Evolutionary conservation across 805 yeast species (phyloP).

Genomic region (Cyberlindnera sargentensis): DNA sequence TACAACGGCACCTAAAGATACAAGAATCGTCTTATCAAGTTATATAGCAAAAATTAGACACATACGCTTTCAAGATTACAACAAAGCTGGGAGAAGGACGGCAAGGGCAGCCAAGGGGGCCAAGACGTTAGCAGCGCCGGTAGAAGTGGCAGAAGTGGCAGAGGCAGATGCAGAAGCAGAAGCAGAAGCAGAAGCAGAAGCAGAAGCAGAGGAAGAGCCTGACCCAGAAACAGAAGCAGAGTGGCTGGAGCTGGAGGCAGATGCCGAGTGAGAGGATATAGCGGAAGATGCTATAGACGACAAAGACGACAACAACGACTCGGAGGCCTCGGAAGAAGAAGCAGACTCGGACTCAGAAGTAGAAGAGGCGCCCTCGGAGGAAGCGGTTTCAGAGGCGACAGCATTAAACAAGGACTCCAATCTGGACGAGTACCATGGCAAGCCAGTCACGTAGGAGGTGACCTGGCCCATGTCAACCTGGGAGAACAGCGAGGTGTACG

Average conservation of each 20-base stretch:
- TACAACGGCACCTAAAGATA: too few relatives aligned
- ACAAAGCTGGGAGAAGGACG: slow-evolving; percentile 15
- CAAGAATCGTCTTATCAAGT: too few relatives aligned
- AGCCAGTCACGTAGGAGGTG: slow-evolving; percentile 22
- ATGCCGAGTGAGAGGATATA: not conserved
- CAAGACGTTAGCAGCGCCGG: slow-evolving; percentile 11
- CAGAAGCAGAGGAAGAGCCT: slow-evolving; percentile 3
- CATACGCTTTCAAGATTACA: slow-evolving; percentile 1
- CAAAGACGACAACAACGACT: too few relatives aligned
- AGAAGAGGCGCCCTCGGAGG: slow-evolving; percentile 8
- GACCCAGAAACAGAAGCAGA: slow-evolving; percentile 11
- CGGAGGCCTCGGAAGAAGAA: slow-evolving; percentile 1
- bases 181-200: slow-evolving; percentile 5
- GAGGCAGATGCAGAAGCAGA: slow-evolving; percentile 7
- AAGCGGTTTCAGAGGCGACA: slow-evolving; percentile 6
- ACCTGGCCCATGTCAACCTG: slow-evolving; percentile 22
- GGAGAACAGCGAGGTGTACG: slow-evolving; percentile 26
- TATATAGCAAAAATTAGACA: not conserved
- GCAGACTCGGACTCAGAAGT: slow-evolving; percentile 2
- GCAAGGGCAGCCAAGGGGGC: slow-evolving; percentile 15
- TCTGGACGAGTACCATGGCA: slow-evolving; percentile 28
- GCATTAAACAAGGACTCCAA: slow-evolving; percentile 12
- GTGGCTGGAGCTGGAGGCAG: not conserved
- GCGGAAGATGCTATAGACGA: not conserved
- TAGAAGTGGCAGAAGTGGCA: slow-evolving; percentile 7